Base-by-base conservation (phyloP, 108 stramenopile species). In the Aureococcus anophagefferens region DNA sequence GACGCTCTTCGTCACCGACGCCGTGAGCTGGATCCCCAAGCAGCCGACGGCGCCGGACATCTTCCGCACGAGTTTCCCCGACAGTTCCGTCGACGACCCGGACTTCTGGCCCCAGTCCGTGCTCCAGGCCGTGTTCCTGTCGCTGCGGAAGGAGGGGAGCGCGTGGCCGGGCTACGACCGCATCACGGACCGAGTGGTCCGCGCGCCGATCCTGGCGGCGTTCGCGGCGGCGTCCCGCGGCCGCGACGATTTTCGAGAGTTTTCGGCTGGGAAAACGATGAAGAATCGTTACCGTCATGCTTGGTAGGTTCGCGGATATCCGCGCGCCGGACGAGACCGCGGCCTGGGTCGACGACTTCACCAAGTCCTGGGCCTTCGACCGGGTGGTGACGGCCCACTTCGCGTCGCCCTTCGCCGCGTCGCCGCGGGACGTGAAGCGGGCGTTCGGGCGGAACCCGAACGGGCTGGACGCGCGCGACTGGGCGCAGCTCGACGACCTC, bases 351-450 rank as follows among this genome's bases (percentile, higher is more conserved):
- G 17, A 72, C 7, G 63, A 71, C 69, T 71, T 83, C 46, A 67
- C 79, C 21, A 63, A 64, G 4, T 46, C 63, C 25, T 74, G 77
- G 72, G 72, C 83, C 30, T 87, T 85, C 74, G 86, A 87, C 75
- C 80, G 86, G 25, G 82, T 87, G 37, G 45, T 87, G 16, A 83
- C 84, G 31, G 69, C 81, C 36, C 86, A 87, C 77, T 87, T 87
- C 81, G 86, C 84, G 9, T 83, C 82, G 35, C 86, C 86, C 15
- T 81, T 85, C 29, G 62, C 40, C 33, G 86, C 86, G 5, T 67
- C 71, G 15, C 81, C 84, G 11, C 31, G 46, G 18, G 75, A 81
- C 62, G 72, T 85, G 36, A 33, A 46, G 17, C 46, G 46, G 25
- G 80, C 80, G 0, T 87, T 85, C 77, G 72, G 62, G 11, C 83